Evolutionary conservation across 2,329 filamentous ascomycete genomes (phyloP).

Genomic region (Calycina marina): DNA sequence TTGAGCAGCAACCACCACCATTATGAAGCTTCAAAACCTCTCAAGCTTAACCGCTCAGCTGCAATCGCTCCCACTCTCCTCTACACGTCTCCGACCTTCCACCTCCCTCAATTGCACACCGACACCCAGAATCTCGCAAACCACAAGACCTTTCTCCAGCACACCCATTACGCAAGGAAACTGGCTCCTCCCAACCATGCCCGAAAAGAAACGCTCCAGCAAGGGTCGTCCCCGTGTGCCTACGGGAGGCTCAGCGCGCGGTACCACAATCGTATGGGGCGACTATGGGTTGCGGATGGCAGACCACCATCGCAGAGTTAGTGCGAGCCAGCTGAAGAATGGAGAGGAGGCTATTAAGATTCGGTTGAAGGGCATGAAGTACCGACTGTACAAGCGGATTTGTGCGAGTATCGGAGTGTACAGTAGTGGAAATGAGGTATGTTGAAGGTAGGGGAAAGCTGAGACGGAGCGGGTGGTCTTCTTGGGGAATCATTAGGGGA

Average conservation of each 20-base stretch:
- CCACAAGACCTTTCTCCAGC: slow-evolving; percentile 62
- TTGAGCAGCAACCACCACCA: slow-evolving; percentile 9
- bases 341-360: slow-evolving; percentile 89
- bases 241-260: slow-evolving; percentile 80
- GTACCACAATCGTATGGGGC: slow-evolving; percentile 91
- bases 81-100: slow-evolving; percentile 21
- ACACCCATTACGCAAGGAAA: slow-evolving; percentile 43
- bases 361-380: slow-evolving; percentile 79
- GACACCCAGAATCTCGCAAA: too few species aligned
- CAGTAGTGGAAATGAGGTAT: slow-evolving; percentile 79
- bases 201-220: slow-evolving; percentile 73
- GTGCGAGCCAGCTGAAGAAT: slow-evolving; percentile 71
- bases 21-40: slow-evolving; percentile 17
- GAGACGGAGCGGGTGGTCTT: too few species aligned
- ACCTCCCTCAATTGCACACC: slow-evolving; percentile 10
- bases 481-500: too few species aligned
- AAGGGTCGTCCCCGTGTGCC: slow-evolving; percentile 80
- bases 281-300: slow-evolving; percentile 89
- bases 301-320: slow-evolving; percentile 85
- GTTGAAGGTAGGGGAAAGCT: slow-evolving; percentile 16
- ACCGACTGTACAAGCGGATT: slow-evolving; percentile 81
- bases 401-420: slow-evolving; percentile 91
- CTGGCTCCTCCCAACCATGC: slow-evolving; percentile 72
- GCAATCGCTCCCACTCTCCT: slow-evolving; percentile 17
- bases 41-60: slow-evolving; percentile 20